Base-by-base conservation (phyloP, 192 early-diverging fungal genomes). In the Spizellomyces sp. region DNA sequence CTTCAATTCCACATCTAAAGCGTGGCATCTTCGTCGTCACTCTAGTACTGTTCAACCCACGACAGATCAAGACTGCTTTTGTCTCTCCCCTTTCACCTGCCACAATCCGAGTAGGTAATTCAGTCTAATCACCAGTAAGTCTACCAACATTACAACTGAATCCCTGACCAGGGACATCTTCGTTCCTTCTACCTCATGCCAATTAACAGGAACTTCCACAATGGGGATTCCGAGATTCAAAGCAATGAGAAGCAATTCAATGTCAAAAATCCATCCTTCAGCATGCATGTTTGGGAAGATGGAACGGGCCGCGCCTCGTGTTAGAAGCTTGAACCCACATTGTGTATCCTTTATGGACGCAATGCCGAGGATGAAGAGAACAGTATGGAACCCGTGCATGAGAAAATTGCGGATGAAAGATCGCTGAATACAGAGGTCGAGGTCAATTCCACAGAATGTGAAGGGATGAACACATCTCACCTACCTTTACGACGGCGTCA, bases 251-350 rank as follows among this genome's bases (percentile, higher is more conserved):
- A 99, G 79, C 58, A 95, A 79, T 79, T 99, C 96, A 62, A 99
- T 93, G 76, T 99, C 96, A 82, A 99, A 99, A 76, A 99, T 96
- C 91, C 95, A 99, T 22, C 96, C 84, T 73, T 96, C 92, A 4
- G 94, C 94, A 63, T 99, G 96, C 92, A 97, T 94, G 73, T 88
- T 88, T 19, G 90, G 86, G 69, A 95, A 94, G 47, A 99, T 90
- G 43, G 76, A 71, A 50, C 82, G 82, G 0, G 91, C 94, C 0
- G 94, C 86, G 21, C 78, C 73, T 15, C 96, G 88, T 0, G 92
- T 91, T 65, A 97, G 90, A 36, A 99, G 80, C 76, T 99, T 99
- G 86, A 99, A 99, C 6, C 96, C 96, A 77, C 96, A 99, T 76
- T 99, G 96, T 9, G 96, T 99, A 74, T 99, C 96, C 36, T 90